Evolutionary conservation across 768 basidiomycete species (phyloP).

Genomic region (Lactarius hatsudake): DNA sequence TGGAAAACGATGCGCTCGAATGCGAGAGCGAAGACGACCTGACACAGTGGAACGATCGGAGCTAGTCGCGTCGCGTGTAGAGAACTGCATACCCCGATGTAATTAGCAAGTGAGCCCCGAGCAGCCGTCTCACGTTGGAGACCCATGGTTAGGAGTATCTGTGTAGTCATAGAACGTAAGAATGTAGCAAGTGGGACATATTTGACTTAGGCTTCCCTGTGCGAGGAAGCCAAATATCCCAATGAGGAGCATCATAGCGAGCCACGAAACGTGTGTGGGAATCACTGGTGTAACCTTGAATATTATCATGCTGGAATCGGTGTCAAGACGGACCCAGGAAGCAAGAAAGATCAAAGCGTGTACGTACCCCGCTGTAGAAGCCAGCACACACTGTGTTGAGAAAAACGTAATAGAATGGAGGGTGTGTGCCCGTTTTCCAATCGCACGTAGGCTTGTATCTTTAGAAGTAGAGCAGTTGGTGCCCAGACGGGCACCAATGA

Average conservation of each 20-base stretch:
- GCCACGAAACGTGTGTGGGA: conserved; percentile 45
- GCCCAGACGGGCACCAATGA: background rate
- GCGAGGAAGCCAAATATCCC: conserved; percentile 52
- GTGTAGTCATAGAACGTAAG: background rate
- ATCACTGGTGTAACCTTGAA: conserved; percentile 43
- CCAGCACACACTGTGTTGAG: conserved; percentile 52
- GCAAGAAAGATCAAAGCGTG: background rate
- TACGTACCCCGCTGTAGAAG: conserved; percentile 35
- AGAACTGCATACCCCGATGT: conserved; percentile 42
- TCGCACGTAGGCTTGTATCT: conserved; percentile 58
- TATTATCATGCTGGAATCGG: conserved; percentile 42
- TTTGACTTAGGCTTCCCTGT: conserved; percentile 31
- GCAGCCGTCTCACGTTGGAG: conserved; percentile 65
- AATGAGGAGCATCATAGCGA: conserved; percentile 44
- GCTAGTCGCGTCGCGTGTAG: background rate
- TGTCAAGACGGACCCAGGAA: background rate
- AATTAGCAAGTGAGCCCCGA: conserved; percentile 59
- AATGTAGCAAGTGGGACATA: background rate
- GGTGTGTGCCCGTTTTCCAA: conserved; percentile 73
- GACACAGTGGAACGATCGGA: background rate
- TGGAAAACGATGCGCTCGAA: conserved; percentile 68
- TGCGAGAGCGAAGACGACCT: conserved; percentile 67
- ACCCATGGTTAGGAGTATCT: conserved; percentile 60
- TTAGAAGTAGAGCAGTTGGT: background rate
- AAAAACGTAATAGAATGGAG: conserved; percentile 71